Evolutionary conservation across 2,329 filamentous ascomycete species (phyloP).

Genomic region (Ophiocordyceps camponoti-leonardi): DNA sequence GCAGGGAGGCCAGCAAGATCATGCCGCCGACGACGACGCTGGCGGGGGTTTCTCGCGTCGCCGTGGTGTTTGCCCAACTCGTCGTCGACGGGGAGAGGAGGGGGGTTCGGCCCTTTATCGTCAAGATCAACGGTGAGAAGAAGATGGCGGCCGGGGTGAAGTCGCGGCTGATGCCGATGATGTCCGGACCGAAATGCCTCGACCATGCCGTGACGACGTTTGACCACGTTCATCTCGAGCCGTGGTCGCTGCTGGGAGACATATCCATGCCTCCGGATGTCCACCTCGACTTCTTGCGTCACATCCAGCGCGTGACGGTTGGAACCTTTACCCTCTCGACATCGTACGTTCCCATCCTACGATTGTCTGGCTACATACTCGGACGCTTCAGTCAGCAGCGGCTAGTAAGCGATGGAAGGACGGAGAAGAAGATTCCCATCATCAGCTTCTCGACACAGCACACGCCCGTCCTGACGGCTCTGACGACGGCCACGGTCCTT

Average conservation of each 20-base stretch:
- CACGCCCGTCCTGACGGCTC: slow-evolving; percentile 7
- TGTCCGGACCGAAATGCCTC: slow-evolving; percentile 12
- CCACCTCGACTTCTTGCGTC: slow-evolving; percentile 10
- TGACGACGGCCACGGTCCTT: slow-evolving; percentile 6
- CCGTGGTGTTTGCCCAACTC: slow-evolving; percentile 15
- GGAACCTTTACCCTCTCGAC: slow-evolving; percentile 10
- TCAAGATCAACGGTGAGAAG: slow-evolving; percentile 9
- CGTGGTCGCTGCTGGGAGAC: slow-evolving; percentile 11
- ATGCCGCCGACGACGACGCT: slow-evolving; percentile 10
- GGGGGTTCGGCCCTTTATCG: slow-evolving; percentile 14
- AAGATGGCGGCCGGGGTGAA: slow-evolving; percentile 12
- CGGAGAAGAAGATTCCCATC: slow-evolving; percentile 4
- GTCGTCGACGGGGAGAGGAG: slow-evolving; percentile 9
- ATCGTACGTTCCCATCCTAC: not conserved
- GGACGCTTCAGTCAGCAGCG: slow-evolving; percentile 7
- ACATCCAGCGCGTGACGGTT: slow-evolving; percentile 9
- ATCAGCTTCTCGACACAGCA: slow-evolving; percentile 11
- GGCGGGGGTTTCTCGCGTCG: slow-evolving; percentile 11
- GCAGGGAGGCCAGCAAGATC: slow-evolving; percentile 12
- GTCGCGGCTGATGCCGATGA: slow-evolving; percentile 8
- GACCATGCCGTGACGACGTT: slow-evolving; percentile 17
- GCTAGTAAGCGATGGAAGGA: not conserved
- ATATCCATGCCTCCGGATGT: slow-evolving; percentile 4
- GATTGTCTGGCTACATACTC: slow-evolving; percentile 4
- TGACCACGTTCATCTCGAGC: slow-evolving; percentile 11